Percentiles rank a stretch among this genome's conserved stretches.
These are phyloP conservation scores for Syncephalis plumigaleata DNA, from an alignment of 371 early-diverging fungal genomes.

Conservation along the genomic window DNA sequence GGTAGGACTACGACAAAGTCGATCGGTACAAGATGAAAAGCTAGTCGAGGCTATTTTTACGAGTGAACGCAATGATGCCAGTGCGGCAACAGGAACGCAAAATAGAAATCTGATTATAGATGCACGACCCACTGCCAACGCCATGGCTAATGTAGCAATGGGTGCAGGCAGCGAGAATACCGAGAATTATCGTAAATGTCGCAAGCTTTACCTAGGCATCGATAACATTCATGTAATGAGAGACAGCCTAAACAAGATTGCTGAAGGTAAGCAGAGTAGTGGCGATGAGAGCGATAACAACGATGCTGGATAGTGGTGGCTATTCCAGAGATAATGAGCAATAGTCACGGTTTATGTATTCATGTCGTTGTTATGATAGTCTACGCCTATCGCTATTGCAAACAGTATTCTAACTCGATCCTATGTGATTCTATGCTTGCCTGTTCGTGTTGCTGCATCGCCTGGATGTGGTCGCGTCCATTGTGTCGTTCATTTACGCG, in stretches of 20 bases:
- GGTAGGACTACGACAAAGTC: conserved; percentile 80
- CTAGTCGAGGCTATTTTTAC: conserved; percentile 79
- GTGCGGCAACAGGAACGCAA: conserved; percentile 12
- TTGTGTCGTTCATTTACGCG: neutral
- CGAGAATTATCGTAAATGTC: conserved; percentile 80
- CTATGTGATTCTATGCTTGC: neutral
- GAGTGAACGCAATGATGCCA: conserved; percentile 23
- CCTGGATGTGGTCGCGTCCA: neutral
- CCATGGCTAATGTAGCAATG: conserved; percentile 80
- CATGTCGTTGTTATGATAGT: no score
- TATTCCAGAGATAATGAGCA: no score
- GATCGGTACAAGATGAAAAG: conserved; percentile 94
- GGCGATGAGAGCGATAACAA: neutral
- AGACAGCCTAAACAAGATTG: conserved; percentile 62
- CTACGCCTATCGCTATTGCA: neutral
- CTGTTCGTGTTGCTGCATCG: neutral
- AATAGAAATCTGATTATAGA: conserved; percentile 74
- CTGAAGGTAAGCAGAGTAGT: conserved; percentile 58
- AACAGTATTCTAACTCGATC: no score
- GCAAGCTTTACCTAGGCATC: conserved; percentile 74
- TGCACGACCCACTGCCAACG: conserved; percentile 88
- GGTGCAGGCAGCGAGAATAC: conserved; percentile 90
- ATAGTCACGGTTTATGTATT: no score
- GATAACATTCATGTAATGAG: conserved; percentile 97
- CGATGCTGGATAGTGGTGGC: neutral